Evolutionary conservation across 1,139 yeast genomes (phyloP).

Genomic region (Geotrichum reessii): DNA sequence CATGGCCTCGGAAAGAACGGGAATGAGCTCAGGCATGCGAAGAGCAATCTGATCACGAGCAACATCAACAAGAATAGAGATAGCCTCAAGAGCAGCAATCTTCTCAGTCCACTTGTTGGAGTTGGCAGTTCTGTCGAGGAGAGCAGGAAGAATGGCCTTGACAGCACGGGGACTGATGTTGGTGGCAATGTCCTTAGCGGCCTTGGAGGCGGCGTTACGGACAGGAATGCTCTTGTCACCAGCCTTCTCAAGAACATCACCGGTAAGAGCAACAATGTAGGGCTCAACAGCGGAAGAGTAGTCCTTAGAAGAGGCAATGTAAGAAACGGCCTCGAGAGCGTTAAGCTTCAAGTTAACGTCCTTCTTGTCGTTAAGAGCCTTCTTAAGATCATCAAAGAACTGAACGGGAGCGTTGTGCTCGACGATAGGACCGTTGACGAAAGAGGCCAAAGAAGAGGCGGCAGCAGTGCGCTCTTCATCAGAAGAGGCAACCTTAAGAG

Average conservation of each 20-base stretch:
- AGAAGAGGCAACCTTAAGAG: conserved; percentile 79
- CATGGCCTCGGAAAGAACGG: conserved; percentile 97
- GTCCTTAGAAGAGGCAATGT: conserved; percentile 76
- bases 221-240: conserved; percentile 86
- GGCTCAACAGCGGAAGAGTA: conserved; percentile 94
- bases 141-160: conserved; percentile 80
- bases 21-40: conserved; percentile 99
- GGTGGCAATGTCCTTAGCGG: conserved; percentile 69
- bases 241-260: conserved; percentile 65
- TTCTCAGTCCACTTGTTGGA: conserved; percentile 98
- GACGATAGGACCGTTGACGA: conserved; percentile 93
- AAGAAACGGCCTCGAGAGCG: conserved; percentile 77
- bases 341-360: conserved; percentile 52
- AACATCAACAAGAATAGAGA: conserved; percentile 82
- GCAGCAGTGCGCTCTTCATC: conserved; percentile 76
- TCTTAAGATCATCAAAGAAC: conserved; percentile 73
- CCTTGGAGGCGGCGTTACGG: conserved; percentile 62
- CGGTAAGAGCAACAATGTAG: conserved; percentile 70
- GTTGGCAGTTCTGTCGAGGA: conserved; percentile 60
- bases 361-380: conserved; percentile 77
- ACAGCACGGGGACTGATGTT: conserved; percentile 90
- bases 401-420: conserved; percentile 96
- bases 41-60: conserved; percentile 95
- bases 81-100: conserved; percentile 80
- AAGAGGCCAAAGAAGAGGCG: conserved; percentile 84